A percentile compares a stretch with the other conserved stretches of the same genome.
Conservation (phyloP, 768 basidiomycete species). For the Suillus subaureus region DNA sequence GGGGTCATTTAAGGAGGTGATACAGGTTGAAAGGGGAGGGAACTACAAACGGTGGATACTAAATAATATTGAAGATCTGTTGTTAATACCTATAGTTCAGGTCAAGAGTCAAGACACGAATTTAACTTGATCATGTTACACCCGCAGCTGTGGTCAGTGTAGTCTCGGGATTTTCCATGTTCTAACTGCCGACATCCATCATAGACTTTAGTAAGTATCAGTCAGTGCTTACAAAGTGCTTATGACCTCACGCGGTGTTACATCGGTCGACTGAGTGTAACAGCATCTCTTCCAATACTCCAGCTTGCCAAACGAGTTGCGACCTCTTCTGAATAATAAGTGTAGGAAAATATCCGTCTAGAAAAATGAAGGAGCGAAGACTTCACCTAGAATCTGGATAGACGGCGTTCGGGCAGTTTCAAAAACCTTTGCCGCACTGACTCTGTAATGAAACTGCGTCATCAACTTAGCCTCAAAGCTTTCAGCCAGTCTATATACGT, state of each 20-base stretch:
- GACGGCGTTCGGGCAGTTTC: too few species aligned
- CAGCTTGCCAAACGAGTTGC: neutral
- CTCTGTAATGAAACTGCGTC: neutral
- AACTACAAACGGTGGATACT: too few species aligned
- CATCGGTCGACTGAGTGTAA: too few species aligned
- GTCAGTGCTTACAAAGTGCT: too few species aligned
- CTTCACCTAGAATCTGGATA: neutral
- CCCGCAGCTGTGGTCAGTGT: too few species aligned
- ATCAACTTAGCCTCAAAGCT: neutral
- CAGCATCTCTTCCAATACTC: too few species aligned
- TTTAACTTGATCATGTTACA: neutral
- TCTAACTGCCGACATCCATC: too few species aligned
- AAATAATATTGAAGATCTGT: neutral
- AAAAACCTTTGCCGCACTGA: too few species aligned
- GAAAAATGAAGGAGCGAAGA: too few species aligned
- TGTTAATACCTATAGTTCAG: neutral
- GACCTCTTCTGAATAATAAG: neutral
- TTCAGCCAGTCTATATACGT: too few species aligned
- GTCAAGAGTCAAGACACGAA: neutral
- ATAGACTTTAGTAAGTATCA: too few species aligned
- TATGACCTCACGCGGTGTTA: neutral
- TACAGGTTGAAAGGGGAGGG: neutral
- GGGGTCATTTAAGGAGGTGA: slow-evolving; percentile 53
- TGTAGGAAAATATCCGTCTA: neutral
- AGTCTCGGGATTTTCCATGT: too few species aligned